Evolutionary conservation across 1,139 yeast species (phyloP), one percentile per base, ranked within the genome.

Genomic region (Geotrichum klebahnii): DNA sequence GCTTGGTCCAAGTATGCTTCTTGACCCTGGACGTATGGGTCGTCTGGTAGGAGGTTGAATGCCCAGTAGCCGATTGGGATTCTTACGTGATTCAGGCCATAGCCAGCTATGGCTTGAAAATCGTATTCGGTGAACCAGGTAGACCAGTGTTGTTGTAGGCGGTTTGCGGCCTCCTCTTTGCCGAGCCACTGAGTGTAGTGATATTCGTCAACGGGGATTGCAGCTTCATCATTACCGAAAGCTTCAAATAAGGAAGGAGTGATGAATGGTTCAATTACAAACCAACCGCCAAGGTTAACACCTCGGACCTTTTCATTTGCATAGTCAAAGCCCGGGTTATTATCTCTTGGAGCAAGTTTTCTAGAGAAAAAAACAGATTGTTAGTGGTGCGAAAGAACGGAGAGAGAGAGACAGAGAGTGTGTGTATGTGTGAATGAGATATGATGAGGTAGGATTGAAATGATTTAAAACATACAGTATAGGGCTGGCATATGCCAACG

Each of bases 21-120:
- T 70, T 89, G 97, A 24, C 97, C 97, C 63, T 79, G 82, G 44
- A 87, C 95, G 65, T 87, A 90, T 5, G 97, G 96, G 65, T 92
- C 98, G 53, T 72, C 69, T 19, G 71, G 76, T 52, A 79, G 70
- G 39, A 72, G 69, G 46, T 76, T 68, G 67, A 85, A 92, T 2
- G 97, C 97, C 98, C 98, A 90, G 72, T 90, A 92, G 5, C 97
- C 97, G 55, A 90, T 79, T 24, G 97, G 97, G 54, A 90, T 84
- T 61, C 97, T 79, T 32, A 87, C 96, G 55, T 84, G 75, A 69
- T 90, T 90, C 60, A 90, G 76, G 0, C 97, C 97, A 59, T 78
- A 76, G 9, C 59, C 57, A 29, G 77, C 75, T 52, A 92, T 86
- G 52, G 75, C 69, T 45, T 67, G 57, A 60, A 90, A 81, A 67